Evolutionary conservation across 2,329 filamentous ascomycete genomes (phyloP), one percentile per base, ranked within the genome.

Genomic region (Aureobasidium sp.): DNA sequence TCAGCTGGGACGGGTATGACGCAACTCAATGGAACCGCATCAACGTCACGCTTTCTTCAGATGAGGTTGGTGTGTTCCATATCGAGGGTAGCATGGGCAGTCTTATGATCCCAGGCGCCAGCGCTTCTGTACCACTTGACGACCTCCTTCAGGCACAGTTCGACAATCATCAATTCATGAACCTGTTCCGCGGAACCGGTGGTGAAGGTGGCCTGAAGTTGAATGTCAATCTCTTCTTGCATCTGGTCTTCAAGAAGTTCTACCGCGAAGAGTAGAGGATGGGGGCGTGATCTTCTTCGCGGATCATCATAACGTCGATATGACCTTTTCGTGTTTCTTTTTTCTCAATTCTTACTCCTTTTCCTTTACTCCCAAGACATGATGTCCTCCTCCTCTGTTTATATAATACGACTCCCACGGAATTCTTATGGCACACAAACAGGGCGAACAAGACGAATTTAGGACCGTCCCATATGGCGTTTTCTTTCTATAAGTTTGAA

Each of bases 181-280:
- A 90, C 70, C 81, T 97, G 64, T 99, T 99, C 70, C 91, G 95
- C 73, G 84, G 59, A 3, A 48, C 59, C 6, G 49, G 83, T 61
- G 74, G 72, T 3, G 73, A 73, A 7, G 49, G 69, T 63, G 36
- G 62, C 60, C 81, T 97, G 72, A 87, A 89, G 76, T 83, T 99
- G 71, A 97, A 97, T 75, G 94, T 99, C 70, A 99, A 99, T 78
- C 76, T 99, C 71, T 85, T 99, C 77, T 81, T 99, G 80, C 94
- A 99, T 81, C 80, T 97, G 75, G 84, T 99, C 68, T 97, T 97
- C 81, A 96, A 95, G 84, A 99, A 99, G 82, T 99, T 99, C 76
- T 99, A 99, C 66, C 70, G 76, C 64, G 78, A 80, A 63, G 69
- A 69, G 63, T 68, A 70, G 69, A 44, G 32, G n/a, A 27, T 32